Evolutionary conservation across 164 flowering plant species (phyloP).

Genomic region (Berberis vulgaris): DNA sequence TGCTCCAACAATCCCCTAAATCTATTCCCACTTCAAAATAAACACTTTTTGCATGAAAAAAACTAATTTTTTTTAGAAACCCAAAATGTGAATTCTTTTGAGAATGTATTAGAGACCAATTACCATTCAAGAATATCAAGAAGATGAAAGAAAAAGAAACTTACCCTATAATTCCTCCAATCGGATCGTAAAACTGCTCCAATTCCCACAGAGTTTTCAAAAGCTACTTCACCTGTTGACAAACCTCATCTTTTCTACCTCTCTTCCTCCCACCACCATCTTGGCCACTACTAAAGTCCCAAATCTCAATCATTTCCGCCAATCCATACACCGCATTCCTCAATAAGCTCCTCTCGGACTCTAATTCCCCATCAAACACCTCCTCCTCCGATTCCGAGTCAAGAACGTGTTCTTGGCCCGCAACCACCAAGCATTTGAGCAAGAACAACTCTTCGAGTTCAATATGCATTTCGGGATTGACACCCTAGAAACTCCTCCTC

Average conservation of each 20-base stretch:
- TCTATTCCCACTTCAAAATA: too few relatives aligned
- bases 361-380: constrained; percentile 18
- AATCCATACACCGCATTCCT: constrained; percentile 55
- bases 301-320: constrained; percentile 63
- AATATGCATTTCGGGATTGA: constrained; percentile 20
- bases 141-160: constrained; percentile 10
- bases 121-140: too few relatives aligned
- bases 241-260: constrained; percentile 7
- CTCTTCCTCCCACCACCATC: constrained; percentile 7
- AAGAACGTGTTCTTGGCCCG: constrained; percentile 82
- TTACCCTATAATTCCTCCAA: constrained; percentile 95
- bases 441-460: constrained; percentile 35
- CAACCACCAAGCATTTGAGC: constrained; percentile 75
- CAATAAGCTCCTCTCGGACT: constrained; percentile 29
- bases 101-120: too few relatives aligned
- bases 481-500: constrained; percentile 24
- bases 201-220: constrained; percentile 47
- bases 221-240: constrained; percentile 49
- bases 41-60: too few relatives aligned
- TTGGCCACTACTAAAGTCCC: constrained; percentile 27
- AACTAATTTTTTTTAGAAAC: too few relatives aligned
- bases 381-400: constrained; percentile 11
- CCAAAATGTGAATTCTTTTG: too few relatives aligned
- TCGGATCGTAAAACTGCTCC: constrained; percentile 78
- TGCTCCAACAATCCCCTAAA: too few relatives aligned